phyloP scores from a whole-genome alignment of 2,329 filamentous ascomycete species.

The Zelopaecilomyces penicillatus region DNA sequence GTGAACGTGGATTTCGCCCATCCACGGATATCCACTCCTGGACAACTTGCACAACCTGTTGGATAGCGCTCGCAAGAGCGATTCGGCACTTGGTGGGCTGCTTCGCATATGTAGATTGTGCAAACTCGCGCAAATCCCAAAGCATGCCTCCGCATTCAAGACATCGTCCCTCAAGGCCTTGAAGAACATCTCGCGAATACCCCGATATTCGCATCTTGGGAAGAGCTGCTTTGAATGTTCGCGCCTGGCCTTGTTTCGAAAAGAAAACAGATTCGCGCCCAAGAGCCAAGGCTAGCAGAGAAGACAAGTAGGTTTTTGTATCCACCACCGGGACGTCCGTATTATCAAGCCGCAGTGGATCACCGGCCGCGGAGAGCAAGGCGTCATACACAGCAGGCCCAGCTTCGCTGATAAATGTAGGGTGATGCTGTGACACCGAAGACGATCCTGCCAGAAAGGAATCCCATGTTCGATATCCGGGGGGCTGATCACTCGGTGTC shows the following conservation, averaged over 20 bases:
- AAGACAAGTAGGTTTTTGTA: conserved; percentile 41
- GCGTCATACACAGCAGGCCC: conserved; percentile 60
- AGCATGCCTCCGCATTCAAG: conserved; percentile 39
- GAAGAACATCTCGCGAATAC: conserved; percentile 42
- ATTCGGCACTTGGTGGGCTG: conserved; percentile 38
- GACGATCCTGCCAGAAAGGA: conserved; percentile 42
- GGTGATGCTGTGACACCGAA: conserved; percentile 20
- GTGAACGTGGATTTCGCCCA: conserved; percentile 33
- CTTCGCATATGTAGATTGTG: conserved; percentile 36
- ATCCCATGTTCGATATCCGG: conserved; percentile 60
- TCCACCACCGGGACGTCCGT: conserved; percentile 36
- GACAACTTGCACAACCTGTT: conserved; percentile 38
- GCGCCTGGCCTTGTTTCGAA: conserved; percentile 44
- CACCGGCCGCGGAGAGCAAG: conserved; percentile 36
- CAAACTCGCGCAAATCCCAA: conserved; percentile 37
- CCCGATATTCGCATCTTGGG: conserved; percentile 45
- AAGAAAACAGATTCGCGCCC: conserved; percentile 69
- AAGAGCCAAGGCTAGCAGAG: conserved; percentile 57
- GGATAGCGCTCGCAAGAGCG: conserved; percentile 43
- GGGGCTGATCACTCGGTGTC: conserved; percentile 18
- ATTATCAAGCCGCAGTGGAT: conserved; percentile 31
- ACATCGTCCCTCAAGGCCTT: conserved; percentile 38
- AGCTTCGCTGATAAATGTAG: conserved; percentile 59
- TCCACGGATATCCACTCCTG: conserved; percentile 40
- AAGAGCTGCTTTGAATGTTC: conserved; percentile 43